These are phyloP conservation scores for Chlorella sp. DNA, from an alignment of 139 green algal genomes.

Conservation along the genomic window DNA sequence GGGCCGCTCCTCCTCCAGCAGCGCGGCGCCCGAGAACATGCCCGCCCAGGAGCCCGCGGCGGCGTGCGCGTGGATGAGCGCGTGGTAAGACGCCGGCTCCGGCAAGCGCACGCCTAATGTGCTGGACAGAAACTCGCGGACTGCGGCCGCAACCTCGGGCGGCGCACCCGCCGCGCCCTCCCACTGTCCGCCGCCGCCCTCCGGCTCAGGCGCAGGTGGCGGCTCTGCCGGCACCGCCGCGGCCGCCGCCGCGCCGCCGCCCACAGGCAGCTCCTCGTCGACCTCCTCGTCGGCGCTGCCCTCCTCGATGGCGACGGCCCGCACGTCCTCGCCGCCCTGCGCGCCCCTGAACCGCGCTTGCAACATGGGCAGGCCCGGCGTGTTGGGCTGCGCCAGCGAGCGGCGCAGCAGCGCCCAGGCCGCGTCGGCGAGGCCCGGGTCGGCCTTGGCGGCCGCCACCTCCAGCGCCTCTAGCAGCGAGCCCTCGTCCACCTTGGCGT, in stretches of 20 bases:
- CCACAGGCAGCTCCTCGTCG: neutral
- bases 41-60: neutral
- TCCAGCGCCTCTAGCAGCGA: constrained; percentile 28
- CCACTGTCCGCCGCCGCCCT: no score
- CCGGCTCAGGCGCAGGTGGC: no score
- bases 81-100: constrained; percentile 9
- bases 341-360: no score
- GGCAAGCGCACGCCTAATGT: constrained; percentile 1
- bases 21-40: neutral
- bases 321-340: no score
- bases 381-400: constrained; percentile 21
- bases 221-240: neutral
- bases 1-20: constrained; percentile 1
- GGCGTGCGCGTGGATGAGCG: constrained; percentile 20
- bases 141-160: neutral
- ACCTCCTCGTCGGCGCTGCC: neutral
- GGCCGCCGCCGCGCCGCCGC: no score
- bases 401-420: constrained; percentile 15
- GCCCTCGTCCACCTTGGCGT: constrained; percentile 31
- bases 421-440: constrained; percentile 14
- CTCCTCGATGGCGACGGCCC: no score
- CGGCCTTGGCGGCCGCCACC: constrained; percentile 5
- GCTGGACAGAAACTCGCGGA: no score
- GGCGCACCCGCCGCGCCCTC: neutral
- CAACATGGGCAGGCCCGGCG: no score